Evolutionary conservation across 768 basidiomycete species (phyloP).

Genomic region (Tulasnella sp.): DNA sequence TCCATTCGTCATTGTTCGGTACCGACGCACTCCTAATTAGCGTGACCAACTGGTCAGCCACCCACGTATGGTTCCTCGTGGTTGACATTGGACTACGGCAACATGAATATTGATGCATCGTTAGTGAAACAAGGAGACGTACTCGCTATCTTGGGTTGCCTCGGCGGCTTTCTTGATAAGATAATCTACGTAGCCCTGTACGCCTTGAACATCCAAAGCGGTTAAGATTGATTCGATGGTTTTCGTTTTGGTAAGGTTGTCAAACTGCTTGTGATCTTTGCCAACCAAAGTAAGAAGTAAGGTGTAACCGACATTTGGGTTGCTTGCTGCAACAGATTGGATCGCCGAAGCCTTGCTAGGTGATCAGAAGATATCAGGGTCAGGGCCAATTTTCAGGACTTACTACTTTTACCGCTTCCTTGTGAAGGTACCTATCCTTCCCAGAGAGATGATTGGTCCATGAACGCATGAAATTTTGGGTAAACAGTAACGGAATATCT

Average conservation of each 20-base stretch:
- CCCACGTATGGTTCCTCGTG: constrained; percentile 54
- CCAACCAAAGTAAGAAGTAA: constrained; percentile 77
- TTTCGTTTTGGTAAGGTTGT: constrained; percentile 83
- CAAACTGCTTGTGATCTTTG: constrained; percentile 70
- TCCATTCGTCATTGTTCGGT: constrained; percentile 69
- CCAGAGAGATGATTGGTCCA: constrained; percentile 95
- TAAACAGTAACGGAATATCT: constrained; percentile 78
- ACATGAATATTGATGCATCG: not conserved
- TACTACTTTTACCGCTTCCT: constrained; percentile 74
- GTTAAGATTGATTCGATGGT: constrained; percentile 76
- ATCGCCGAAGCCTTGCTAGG: constrained; percentile 54
- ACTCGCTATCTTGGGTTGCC: constrained; percentile 21
- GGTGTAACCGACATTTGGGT: constrained; percentile 71
- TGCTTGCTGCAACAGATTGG: constrained; percentile 55
- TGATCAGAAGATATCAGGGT: constrained; percentile 1
- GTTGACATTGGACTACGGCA: no score
- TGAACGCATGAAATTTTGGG: constrained; percentile 87
- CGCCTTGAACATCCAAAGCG: constrained; percentile 58
- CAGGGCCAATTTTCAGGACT: constrained; percentile 21
- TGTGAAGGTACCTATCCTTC: constrained; percentile 77
- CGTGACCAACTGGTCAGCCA: constrained; percentile 68
- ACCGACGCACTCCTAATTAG: constrained; percentile 69
- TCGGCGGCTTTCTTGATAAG: constrained; percentile 47
- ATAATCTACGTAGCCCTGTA: constrained; percentile 62
- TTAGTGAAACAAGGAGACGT: not conserved